A percentile compares a stretch with the other conserved stretches of the same genome.
Evolutionary conservation across 495 filamentous ascomycete species (phyloP).

Genomic region (Aspergillus wentii): DNA sequence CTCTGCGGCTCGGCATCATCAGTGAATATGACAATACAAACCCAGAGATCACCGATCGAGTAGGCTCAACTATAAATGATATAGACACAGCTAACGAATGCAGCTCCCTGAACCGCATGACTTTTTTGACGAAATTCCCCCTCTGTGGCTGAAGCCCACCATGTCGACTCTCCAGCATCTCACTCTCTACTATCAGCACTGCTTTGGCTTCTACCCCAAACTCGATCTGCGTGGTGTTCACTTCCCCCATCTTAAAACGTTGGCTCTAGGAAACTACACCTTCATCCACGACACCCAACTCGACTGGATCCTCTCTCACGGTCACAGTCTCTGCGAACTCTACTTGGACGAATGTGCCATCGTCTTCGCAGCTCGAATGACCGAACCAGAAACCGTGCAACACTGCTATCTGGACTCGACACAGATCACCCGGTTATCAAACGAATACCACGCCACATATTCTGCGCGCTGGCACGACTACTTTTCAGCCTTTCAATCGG

Average conservation of each 20-base stretch:
- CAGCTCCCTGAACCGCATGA: conserved; percentile 3
- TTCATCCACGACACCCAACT: conserved; percentile 23
- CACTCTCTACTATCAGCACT: conserved; percentile 15
- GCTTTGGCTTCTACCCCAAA: conserved; percentile 20
- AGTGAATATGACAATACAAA: conserved; percentile 7
- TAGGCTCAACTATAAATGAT: background rate
- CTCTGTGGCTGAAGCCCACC: conserved; percentile 19
- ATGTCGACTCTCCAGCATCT: conserved; percentile 16
- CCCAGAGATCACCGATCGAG: conserved; percentile 13
- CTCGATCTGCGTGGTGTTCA: conserved; percentile 10
- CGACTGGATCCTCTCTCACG: conserved; percentile 22
- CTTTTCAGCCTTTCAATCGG: conserved; percentile 11
- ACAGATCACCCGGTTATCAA: background rate
- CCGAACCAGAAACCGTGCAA: too few relatives aligned
- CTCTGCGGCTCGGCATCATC: conserved; percentile 15
- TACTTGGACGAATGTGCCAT: conserved; percentile 20
- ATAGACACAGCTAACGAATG: background rate
- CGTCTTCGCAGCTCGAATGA: conserved; percentile 10
- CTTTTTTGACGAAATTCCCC: conserved; percentile 8
- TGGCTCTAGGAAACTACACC: conserved; percentile 16
- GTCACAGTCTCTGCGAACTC: conserved; percentile 11
- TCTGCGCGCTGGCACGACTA: conserved; percentile 17
- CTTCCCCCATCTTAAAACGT: conserved; percentile 18
- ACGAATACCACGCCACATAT: conserved; percentile 5
- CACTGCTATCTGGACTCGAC: background rate